These are phyloP conservation scores for Inosperma sp. DNA, from an alignment of 768 basidiomycete genomes.

Conservation along the genomic window DNA sequence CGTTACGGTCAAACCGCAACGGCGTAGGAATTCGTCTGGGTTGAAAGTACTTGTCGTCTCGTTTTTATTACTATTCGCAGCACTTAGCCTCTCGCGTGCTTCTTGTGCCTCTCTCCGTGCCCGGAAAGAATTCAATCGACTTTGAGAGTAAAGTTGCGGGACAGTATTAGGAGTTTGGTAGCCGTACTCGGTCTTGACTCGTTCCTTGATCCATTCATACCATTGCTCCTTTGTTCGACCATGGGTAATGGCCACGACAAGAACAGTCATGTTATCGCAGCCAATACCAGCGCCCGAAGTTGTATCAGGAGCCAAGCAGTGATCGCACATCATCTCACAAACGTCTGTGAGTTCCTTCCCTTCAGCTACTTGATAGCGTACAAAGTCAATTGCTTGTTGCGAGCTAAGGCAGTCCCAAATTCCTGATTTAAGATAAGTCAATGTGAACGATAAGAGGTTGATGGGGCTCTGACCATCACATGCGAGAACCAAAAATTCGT, in stretches of 20 bases:
- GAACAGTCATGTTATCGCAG: conserved; percentile 98
- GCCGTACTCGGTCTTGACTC: conserved; percentile 72
- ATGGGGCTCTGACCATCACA: conserved; percentile 70
- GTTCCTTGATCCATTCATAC: conserved; percentile 83
- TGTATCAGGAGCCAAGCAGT: conserved; percentile 91
- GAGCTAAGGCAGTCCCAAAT: conserved; percentile 98
- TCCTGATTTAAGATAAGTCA: conserved; percentile 45
- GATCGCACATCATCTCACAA: conserved; percentile 84
- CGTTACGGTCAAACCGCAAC: conserved; percentile 24
- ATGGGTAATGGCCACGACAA: conserved; percentile 83
- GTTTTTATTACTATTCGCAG: conserved; percentile 26
- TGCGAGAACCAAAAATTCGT: conserved; percentile 94
- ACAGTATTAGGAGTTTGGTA: conserved; percentile 70
- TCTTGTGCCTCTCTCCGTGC: conserved; percentile 57
- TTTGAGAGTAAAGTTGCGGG: conserved; percentile 72
- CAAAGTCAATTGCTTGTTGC: conserved; percentile 87
- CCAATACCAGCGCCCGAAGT: conserved; percentile 89
- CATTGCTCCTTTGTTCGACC: conserved; percentile 89
- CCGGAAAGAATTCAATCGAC: conserved; percentile 58
- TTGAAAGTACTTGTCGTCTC: conserved; percentile 24
- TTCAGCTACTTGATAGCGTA: conserved; percentile 76
- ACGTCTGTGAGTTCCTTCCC: conserved; percentile 79
- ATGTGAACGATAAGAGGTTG: background rate
- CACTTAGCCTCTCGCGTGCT: conserved; percentile 36
- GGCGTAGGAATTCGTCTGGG: conserved; percentile 26